Evolutionary conservation across 306 rosid species (phyloP).

Genomic region (Acacia melanoxylon): DNA sequence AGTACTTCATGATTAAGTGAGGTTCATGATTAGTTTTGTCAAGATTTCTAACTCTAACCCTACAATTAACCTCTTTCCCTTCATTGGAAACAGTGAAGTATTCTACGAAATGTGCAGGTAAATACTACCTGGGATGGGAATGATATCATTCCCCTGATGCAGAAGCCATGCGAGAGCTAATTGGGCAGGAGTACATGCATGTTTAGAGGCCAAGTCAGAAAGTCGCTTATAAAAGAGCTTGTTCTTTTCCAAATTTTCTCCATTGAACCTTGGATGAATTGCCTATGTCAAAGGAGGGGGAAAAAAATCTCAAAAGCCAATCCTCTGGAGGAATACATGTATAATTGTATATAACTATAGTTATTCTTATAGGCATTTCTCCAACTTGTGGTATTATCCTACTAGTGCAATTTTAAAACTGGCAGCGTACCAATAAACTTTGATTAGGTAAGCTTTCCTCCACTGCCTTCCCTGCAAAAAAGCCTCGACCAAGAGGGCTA

Average conservation of each 20-base stretch:
- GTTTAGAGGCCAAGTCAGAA: slow-evolving; percentile 50
- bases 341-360: background rate
- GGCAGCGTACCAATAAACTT: slow-evolving; percentile 54
- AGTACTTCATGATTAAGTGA: background rate
- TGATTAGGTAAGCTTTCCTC: slow-evolving; percentile 51
- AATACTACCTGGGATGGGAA: slow-evolving; percentile 73
- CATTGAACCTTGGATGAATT: slow-evolving; percentile 66
- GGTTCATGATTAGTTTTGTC: background rate
- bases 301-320: slow-evolving; percentile 9
- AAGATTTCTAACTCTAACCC: background rate
- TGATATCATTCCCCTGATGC: slow-evolving; percentile 60
- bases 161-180: slow-evolving; percentile 77
- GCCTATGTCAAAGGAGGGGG: slow-evolving; percentile 32
- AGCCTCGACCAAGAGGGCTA: slow-evolving; percentile 77
- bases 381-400: background rate
- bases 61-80: background rate
- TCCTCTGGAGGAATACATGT: background rate
- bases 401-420: slow-evolving; percentile 5
- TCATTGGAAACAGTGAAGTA: background rate
- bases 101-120: background rate
- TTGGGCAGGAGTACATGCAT: slow-evolving; percentile 62
- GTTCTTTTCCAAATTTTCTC: slow-evolving; percentile 71
- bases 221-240: slow-evolving; percentile 46
- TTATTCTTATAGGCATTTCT: background rate
- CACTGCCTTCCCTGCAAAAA: slow-evolving; percentile 73